Percentiles rank a stretch among this genome's conserved stretches.
Evolutionary conservation across 495 filamentous ascomycete species (phyloP).

Genomic region (Neurospora sp.): DNA sequence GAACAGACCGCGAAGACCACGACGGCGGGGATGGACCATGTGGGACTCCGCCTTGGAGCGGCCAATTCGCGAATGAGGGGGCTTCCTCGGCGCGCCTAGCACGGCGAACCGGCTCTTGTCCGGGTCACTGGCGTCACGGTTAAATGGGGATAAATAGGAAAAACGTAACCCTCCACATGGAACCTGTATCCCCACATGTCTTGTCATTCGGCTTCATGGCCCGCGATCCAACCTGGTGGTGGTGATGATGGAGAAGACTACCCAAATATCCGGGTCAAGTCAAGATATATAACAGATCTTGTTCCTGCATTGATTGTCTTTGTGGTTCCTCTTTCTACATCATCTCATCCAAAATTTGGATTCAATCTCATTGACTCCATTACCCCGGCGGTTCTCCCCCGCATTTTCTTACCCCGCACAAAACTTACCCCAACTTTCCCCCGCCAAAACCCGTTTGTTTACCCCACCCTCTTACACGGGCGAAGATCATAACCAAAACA

Average conservation of each 20-base stretch:
- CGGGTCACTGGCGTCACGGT: slow-evolving; percentile 22
- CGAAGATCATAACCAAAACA: slow-evolving; percentile 3
- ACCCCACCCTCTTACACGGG: neutral
- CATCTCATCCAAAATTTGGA: neutral
- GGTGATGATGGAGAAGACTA: neutral
- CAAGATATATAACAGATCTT: neutral
- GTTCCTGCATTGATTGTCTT: neutral
- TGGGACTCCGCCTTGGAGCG: neutral
- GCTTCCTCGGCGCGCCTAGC: neutral
- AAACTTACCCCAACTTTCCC: neutral
- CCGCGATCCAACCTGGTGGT: slow-evolving; percentile 5
- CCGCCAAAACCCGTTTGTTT: neutral
- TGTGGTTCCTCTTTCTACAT: neutral
- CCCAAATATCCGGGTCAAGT: neutral
- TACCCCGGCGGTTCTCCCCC: neutral
- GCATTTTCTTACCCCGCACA: neutral
- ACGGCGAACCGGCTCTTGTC: neutral
- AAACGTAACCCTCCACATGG: slow-evolving; percentile 7
- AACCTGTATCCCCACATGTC: neutral
- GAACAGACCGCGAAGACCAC: neutral
- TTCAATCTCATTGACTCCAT: neutral
- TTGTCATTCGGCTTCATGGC: slow-evolving; percentile 13
- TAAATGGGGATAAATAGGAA: slow-evolving; percentile 40
- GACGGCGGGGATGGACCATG: neutral
- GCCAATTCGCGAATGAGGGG: neutral